Evolutionary conservation across 1,284 basidiomycete genomes (phyloP).

Genomic region (Hypsizygus ulmarius): DNA sequence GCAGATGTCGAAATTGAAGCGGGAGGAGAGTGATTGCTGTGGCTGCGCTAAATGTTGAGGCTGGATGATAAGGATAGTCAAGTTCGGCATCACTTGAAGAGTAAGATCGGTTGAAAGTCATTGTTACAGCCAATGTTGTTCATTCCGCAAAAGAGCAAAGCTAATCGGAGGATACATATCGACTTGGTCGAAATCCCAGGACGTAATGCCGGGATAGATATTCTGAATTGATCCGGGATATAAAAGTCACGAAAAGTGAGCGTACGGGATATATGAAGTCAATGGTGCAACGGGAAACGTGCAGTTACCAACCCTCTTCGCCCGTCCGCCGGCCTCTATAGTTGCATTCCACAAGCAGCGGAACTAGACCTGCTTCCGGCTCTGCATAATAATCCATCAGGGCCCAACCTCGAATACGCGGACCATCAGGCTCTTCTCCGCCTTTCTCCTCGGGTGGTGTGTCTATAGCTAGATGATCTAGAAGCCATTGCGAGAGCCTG

Average conservation of each 20-base stretch:
- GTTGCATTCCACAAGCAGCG: constrained; percentile 75
- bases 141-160: too few species aligned
- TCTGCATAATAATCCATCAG: constrained; percentile 69
- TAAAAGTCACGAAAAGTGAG: background rate
- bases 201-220: background rate
- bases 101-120: too few species aligned
- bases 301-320: constrained; percentile 21
- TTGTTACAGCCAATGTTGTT: too few species aligned
- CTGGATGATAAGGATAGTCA: too few species aligned
- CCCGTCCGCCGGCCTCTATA: constrained; percentile 43
- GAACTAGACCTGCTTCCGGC: constrained; percentile 53
- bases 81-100: too few species aligned
- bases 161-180: too few species aligned
- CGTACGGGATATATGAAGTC: background rate
- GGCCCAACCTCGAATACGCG: constrained; percentile 64
- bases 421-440: constrained; percentile 22
- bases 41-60: too few species aligned
- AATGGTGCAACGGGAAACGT: background rate
- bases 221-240: background rate
- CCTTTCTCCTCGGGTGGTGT: constrained; percentile 18
- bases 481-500: constrained; percentile 68
- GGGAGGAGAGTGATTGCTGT: too few species aligned
- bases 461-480: constrained; percentile 42
- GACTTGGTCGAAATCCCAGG: too few species aligned
- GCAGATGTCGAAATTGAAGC: too few species aligned